Conservation (phyloP, 768 basidiomycete species). For the Leccinum longicurvipes region DNA sequence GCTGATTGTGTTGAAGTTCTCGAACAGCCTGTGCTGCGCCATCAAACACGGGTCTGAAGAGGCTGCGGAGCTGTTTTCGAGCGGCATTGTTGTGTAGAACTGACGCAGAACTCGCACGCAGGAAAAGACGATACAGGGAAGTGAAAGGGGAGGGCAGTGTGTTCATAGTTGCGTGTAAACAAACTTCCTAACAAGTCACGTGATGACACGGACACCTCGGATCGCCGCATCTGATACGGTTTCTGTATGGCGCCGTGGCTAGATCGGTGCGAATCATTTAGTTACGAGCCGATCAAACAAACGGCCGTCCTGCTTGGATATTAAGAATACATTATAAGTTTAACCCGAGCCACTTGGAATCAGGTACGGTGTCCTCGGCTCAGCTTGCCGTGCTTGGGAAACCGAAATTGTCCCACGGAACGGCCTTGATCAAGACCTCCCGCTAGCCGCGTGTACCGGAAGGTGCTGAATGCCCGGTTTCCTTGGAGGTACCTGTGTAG, state of each 20-base stretch:
- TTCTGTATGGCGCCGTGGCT: background rate
- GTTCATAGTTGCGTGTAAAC: conserved; percentile 5
- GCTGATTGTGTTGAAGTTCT: conserved; percentile 36
- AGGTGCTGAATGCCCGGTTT: conserved; percentile 7
- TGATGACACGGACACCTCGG: conserved; percentile 1
- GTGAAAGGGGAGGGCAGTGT: conserved; percentile 38
- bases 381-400: conserved; percentile 3
- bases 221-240: background rate
- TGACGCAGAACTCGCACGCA: conserved; percentile 54
- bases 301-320: background rate
- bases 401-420: conserved; percentile 12
- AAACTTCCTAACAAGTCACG: conserved; percentile 13
- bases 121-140: conserved; percentile 58
- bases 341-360: background rate
- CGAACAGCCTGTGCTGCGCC: conserved; percentile 42
- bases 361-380: background rate
- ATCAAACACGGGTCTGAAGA: conserved; percentile 57
- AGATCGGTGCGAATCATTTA: conserved; percentile 4
- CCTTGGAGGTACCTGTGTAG: conserved; percentile 25
- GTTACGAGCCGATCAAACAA: conserved; percentile 3
- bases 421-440: conserved; percentile 11
- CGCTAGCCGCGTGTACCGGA: conserved; percentile 18
- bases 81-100: conserved; percentile 51
- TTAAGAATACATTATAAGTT: conserved; percentile 2
- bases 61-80: conserved; percentile 40